Conservation (phyloP, 768 basidiomycete genomes). For the Multifurca ochricompacta region DNA sequence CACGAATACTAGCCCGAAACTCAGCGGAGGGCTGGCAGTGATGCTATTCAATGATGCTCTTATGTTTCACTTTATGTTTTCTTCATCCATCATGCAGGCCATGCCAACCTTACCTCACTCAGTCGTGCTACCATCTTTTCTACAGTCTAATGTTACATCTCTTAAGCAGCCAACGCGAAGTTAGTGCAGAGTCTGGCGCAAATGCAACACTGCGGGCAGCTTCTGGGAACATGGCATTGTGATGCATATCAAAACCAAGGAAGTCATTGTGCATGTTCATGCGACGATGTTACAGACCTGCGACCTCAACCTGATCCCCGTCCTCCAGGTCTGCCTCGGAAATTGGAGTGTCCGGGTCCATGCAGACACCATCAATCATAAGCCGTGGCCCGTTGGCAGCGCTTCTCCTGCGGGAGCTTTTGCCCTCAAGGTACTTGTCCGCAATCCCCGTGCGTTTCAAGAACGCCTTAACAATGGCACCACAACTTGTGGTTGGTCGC, state of each 20-base stretch:
- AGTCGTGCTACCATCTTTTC: neutral
- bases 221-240: neutral
- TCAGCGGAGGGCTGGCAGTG: slow-evolving; percentile 45
- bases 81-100: neutral
- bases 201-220: neutral
- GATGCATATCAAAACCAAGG: neutral
- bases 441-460: slow-evolving; percentile 58
- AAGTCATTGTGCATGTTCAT: neutral
- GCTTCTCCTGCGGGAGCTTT: slow-evolving; percentile 24
- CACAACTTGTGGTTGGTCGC: slow-evolving; percentile 67
- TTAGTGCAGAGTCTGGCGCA: neutral
- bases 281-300: slow-evolving; percentile 4
- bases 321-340: slow-evolving; percentile 68
- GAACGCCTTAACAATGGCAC: slow-evolving; percentile 67
- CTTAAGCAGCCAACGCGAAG: neutral
- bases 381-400: slow-evolving; percentile 40
- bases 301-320: slow-evolving; percentile 69
- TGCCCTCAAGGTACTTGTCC: slow-evolving; percentile 41
- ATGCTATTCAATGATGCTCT: neutral
- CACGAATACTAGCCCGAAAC: slow-evolving; percentile 82
- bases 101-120: neutral
- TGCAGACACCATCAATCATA: slow-evolving; percentile 63
- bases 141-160: slow-evolving; percentile 5
- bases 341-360: slow-evolving; percentile 53
- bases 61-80: neutral